Base-by-base conservation (phyloP, 2,329 filamentous ascomycete genomes). In the Exserohilum turcica region DNA sequence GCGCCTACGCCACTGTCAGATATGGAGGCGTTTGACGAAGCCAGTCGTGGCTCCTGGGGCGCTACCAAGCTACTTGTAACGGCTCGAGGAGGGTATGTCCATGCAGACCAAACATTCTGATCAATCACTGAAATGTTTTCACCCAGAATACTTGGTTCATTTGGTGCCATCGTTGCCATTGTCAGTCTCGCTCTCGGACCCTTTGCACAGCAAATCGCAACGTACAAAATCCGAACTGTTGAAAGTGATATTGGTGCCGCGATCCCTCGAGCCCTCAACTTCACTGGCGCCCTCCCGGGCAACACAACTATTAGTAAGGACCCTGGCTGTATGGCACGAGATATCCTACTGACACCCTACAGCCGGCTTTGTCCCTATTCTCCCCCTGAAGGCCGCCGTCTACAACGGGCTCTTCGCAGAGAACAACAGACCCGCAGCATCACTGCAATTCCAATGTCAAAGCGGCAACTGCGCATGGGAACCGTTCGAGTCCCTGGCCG, bases 341-440 rank as follows among this genome's bases (percentile, higher is more conserved):
- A 12, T 10, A 27, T 19, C 39, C 8, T 21, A 42, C 19, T 47
- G 8, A 52, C 9, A 19, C 32, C 5, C n/a, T 21, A n/a, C 12
- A 59, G 56, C 56, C 24, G 56, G 56, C 3, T 59, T 49, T 29
- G 56, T 59, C 9, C 56, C 53, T 18, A 59, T 59, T 8, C 46
- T 59, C 13, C 56, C 56, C 2, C 24, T 59, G 9, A 59, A 59
- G 37, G 53, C 56, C 15, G 56, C 56, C 9, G 49, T 59, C 3
- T 59, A 59, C 33, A 59, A 59, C 5, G 56, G 56, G 29, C 37
- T 59, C 12, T 59, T 59, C 27, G 56, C 56, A 19, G 56, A 59
- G 43, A 59, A 56, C 40, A 59, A 56, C 24, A 50, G 53, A 35
- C 53, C 53, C 16, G 53, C 56, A 10, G 56, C 56, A 21, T 59